Conservation (phyloP, 202 grass and related monocot genomes). For the Panicum hallii region DNA sequence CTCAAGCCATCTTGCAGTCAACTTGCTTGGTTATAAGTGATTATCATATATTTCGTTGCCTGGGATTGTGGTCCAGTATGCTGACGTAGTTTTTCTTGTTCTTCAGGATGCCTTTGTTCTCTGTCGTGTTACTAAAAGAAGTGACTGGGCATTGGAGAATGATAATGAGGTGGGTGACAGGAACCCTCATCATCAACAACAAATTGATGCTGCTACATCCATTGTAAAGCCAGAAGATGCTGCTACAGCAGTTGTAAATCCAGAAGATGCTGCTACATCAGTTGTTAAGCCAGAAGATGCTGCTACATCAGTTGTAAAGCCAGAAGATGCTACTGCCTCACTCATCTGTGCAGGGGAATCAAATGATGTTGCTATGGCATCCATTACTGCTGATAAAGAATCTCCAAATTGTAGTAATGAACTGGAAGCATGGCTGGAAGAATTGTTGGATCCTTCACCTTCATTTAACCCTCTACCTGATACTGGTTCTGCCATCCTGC, state of each 20-base stretch:
- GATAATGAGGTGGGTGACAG: conserved; percentile 30
- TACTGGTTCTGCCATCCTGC: conserved; percentile 1
- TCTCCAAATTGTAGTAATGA: conserved; percentile 33
- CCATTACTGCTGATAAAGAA: conserved; percentile 23
- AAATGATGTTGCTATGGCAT: conserved; percentile 27
- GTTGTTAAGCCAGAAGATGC: conserved; percentile 41
- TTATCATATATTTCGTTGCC: conserved; percentile 3
- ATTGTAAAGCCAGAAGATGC: conserved; percentile 46
- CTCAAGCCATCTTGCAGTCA: conserved; percentile 4
- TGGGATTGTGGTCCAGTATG: conserved; percentile 13
- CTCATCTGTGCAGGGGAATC: too few species aligned
- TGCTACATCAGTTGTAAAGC: neutral
- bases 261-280: conserved; percentile 32
- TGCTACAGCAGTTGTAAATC: neutral
- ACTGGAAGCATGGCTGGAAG: conserved; percentile 49
- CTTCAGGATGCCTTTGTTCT: conserved; percentile 90
- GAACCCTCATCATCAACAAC: conserved; percentile 41
- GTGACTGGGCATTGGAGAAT: conserved; percentile 55
- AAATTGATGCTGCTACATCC: conserved; percentile 40
- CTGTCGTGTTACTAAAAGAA: conserved; percentile 89
- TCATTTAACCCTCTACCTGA: conserved; percentile 37
- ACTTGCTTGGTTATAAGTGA: neutral
- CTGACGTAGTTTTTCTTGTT: conserved; percentile 43
- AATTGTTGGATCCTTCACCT: conserved; percentile 56
- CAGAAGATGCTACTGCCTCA: conserved; percentile 31